phyloP scores from a whole-genome alignment of 768 basidiomycete species.

The Naganishia antarctica region DNA sequence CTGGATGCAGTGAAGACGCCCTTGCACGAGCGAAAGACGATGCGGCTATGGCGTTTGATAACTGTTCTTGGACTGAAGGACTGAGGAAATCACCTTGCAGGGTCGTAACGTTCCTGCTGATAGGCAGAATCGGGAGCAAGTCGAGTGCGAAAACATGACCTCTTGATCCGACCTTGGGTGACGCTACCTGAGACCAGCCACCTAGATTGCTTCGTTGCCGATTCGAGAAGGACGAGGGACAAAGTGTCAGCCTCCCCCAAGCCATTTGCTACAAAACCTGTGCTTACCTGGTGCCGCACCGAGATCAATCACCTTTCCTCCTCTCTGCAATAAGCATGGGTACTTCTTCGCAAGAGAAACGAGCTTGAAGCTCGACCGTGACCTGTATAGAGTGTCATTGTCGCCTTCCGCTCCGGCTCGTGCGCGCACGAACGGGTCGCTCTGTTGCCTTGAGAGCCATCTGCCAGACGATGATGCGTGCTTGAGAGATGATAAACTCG shows the following conservation, averaged over 20 bases:
- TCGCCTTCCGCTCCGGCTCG: constrained; percentile 27
- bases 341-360: constrained; percentile 66
- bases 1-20: background rate
- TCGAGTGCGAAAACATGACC: constrained; percentile 70
- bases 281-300: constrained; percentile 66
- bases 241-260: background rate
- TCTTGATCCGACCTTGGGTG: constrained; percentile 21
- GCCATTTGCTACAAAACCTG: background rate
- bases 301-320: constrained; percentile 67
- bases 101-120: constrained; percentile 60
- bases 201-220: constrained; percentile 50
- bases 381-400: constrained; percentile 55
- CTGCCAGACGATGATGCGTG: constrained; percentile 41
- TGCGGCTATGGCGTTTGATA: constrained; percentile 49
- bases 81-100: constrained; percentile 75
- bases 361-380: constrained; percentile 88
- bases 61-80: constrained; percentile 53
- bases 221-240: background rate
- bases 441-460: constrained; percentile 47
- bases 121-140: constrained; percentile 64
- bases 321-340: constrained; percentile 54
- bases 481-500: background rate
- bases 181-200: constrained; percentile 82
- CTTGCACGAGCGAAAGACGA: constrained; percentile 22
- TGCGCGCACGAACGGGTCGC: constrained; percentile 49